Conservation (phyloP, 2,329 filamentous ascomycete species). For the Cladosporium sp. region DNA sequence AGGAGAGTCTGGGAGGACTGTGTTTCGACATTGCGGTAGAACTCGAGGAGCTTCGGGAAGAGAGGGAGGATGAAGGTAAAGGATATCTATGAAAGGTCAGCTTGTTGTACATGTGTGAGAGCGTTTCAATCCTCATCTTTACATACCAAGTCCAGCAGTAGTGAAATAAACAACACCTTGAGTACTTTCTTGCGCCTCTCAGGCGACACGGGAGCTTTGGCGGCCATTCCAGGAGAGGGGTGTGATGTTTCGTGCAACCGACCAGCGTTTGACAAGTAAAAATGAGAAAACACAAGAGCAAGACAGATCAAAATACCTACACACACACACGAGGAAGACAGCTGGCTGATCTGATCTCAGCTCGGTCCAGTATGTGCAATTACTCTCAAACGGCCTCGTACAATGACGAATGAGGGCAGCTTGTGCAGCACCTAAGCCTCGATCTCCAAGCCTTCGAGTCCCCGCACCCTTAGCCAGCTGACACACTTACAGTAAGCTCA, state of each 20-base stretch:
- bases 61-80: slow-evolving; percentile 98
- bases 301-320: background rate
- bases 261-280: background rate
- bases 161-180: slow-evolving; percentile 81
- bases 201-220: slow-evolving; percentile 23
- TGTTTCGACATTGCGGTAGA: slow-evolving; percentile 85
- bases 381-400: slow-evolving; percentile 6
- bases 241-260: background rate
- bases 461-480: background rate
- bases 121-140: too few species aligned
- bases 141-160: slow-evolving; percentile 83
- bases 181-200: slow-evolving; percentile 72
- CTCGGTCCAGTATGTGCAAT: background rate
- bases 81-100: slow-evolving; percentile 66
- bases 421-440: slow-evolving; percentile 1
- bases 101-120: background rate
- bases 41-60: slow-evolving; percentile 91
- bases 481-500: background rate
- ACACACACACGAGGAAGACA: slow-evolving; percentile 3
- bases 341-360: slow-evolving; percentile 10
- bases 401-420: slow-evolving; percentile 7
- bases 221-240: slow-evolving; percentile 17
- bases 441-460: background rate
- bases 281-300: background rate
- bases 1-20: slow-evolving; percentile 64